Evolutionary conservation across 2,329 filamentous ascomycete species (phyloP), one percentile per base, ranked within the genome.

Genomic region (Allantophomopsis cytisporea): DNA sequence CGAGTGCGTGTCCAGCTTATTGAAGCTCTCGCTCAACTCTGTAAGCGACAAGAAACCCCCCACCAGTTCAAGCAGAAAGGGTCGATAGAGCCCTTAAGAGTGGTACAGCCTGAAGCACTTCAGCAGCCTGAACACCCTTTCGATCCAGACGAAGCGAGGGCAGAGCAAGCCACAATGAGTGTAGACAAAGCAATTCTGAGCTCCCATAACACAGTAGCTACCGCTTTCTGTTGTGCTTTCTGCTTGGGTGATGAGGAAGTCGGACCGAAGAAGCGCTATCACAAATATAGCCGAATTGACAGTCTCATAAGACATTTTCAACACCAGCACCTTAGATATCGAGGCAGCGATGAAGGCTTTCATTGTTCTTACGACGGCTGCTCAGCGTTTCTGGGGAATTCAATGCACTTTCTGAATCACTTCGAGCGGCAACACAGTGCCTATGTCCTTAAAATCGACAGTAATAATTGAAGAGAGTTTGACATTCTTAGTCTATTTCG

Each of bases 11-110:
- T 50, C n/a, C 16, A 46, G 33, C 46, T 53, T 17, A 36, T 48
- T 30, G 10, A 43, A 31, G 41, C 31, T 33, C 39, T 52, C 16
- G 35, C 40, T 15, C 32, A 36, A 16, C 44, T 52, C 42, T 47
- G 38, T 38, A 41, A 46, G 21, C 35, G 37, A 23, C 45, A 46
- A 40, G 44, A 47, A 41, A 50, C 45, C 17, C 48, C 41, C 42
- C 40, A 36, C 18, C 28, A 41, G 38, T 45, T 40, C 34, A 46
- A 46, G 23, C 28, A 14, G 39, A 30, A 46, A 21, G 18, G 13
- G 23, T 16, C 28, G 15, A 39, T 39, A 35, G 36, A 32, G 15
- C n/a, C 15, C 7, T 33, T 15, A 34, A 18, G 34, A 16, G 17
- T 12, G 34, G 18, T 20, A 20, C 34, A 18, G 34, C 3, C 17